Evolutionary conservation across 73 alveolate genomes (phyloP), one percentile per base, ranked within the genome.

Genomic region (Strombidium stylifer): DNA sequence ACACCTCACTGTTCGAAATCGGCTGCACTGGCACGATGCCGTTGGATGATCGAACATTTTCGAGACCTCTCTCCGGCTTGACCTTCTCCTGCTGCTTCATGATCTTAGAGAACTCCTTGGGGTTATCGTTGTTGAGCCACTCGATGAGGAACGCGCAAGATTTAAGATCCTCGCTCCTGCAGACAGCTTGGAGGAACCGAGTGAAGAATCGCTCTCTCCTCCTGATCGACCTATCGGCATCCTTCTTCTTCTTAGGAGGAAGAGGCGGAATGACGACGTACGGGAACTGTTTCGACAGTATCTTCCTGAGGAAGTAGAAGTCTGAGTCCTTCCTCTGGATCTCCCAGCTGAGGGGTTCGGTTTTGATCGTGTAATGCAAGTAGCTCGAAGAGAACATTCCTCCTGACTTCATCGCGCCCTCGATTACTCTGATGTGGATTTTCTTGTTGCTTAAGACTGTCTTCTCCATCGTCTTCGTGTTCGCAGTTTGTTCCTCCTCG

Each of bases 211-310:
- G 41, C 30, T 64, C 78, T 24, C 78, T 18, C 48, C 45, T 46
- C 30, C 45, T 46, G 1, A 64, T 64, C 20, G 31, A 42, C 30
- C 45, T 64, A 3, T 45, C 54, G 18, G 20, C 36, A 14, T 53
- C 30, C 26, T 42, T 46, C 6, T 44, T 53, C 1, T 45, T 54
- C 26, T 42, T 46, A 28, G 21, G 12, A 4, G 78, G 66, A 1
- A 42, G 41, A 15, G 78, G 78, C 3, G 78, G 78, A 12, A 64
- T 47, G 2, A 64, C 47, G 7, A 64, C 20, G 30, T 64, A 52
- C 2, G 78, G 78, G 28, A 7, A 46, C 5, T 35, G 6, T n/a
- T 20, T 42, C 0, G 3, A 0, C 11, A 64, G 55, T 4, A 46
- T 28, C 27, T 64, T 64, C 14, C 75, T 37, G 11, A 60, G 32